These are phyloP conservation scores for Phaeophleospora eucalypticola DNA, from an alignment of 2,329 filamentous ascomycete genomes.

Conservation along the genomic window DNA sequence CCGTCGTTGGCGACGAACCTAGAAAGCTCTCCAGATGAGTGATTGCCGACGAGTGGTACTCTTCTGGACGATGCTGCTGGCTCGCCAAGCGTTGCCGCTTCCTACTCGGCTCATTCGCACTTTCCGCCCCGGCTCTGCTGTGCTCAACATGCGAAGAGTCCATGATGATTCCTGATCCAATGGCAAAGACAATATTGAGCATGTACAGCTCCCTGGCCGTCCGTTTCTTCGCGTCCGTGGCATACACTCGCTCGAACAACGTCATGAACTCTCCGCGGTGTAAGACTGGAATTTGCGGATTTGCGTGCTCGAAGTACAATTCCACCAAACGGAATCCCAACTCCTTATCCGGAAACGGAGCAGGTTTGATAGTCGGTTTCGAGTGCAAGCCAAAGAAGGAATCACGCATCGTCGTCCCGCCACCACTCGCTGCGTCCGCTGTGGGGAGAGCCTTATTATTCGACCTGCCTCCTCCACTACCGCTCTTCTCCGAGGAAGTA, in stretches of 20 bases:
- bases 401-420: constrained; percentile 81
- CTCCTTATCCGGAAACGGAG: constrained; percentile 74
- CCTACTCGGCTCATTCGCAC: constrained; percentile 31
- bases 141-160: constrained; percentile 42
- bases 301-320: constrained; percentile 93
- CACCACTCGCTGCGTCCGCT: constrained; percentile 44
- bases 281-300: constrained; percentile 90
- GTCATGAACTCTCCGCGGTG: constrained; percentile 87
- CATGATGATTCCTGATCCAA: constrained; percentile 89
- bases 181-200: constrained; percentile 95
- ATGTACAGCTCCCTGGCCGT: constrained; percentile 83
- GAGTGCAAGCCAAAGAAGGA: constrained; percentile 97
- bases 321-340: constrained; percentile 69
- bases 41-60: constrained; percentile 93
- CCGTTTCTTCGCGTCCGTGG: constrained; percentile 60
- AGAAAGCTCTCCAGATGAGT: constrained; percentile 85
- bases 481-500: constrained; percentile 59
- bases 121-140: constrained; percentile 29
- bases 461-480: constrained; percentile 26
- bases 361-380: constrained; percentile 79
- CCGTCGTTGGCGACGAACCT: constrained; percentile 56
- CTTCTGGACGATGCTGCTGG: constrained; percentile 70
- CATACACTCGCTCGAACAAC: constrained; percentile 78
- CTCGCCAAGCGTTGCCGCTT: constrained; percentile 51
- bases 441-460: constrained; percentile 45